These are phyloP conservation scores for Lotmaria passim DNA, from an alignment of 208 protist species.

Conservation along the genomic window DNA sequence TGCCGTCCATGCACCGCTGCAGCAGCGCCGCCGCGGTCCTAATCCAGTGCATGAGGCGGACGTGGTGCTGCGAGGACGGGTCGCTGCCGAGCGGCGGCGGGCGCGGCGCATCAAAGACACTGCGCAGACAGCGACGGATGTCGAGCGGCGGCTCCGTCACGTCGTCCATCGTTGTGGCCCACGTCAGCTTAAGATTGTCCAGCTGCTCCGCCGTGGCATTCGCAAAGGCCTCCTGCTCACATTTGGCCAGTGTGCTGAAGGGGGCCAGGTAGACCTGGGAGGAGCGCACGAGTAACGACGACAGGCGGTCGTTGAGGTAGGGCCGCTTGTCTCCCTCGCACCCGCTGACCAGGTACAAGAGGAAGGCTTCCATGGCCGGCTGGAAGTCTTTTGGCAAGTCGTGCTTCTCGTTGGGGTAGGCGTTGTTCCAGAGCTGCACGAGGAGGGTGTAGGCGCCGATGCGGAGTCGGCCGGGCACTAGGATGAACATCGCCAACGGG, in stretches of 20 bases:
- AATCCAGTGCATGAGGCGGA: conserved; percentile 22
- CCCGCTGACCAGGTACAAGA: conserved; percentile 33
- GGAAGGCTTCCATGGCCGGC: conserved; percentile 18
- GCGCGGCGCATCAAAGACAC: conserved; percentile 20
- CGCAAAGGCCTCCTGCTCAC: conserved; percentile 21
- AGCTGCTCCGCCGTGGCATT: conserved; percentile 22
- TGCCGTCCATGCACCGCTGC: conserved; percentile 13
- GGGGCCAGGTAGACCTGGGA: conserved; percentile 23
- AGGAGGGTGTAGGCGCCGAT: conserved; percentile 44
- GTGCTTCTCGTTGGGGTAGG: conserved; percentile 6
- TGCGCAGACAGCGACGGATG: conserved; percentile 16
- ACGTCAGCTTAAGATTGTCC: conserved; percentile 23
- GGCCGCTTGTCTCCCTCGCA: conserved; percentile 14
- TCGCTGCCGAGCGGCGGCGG: conserved; percentile 37
- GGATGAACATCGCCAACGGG: conserved; percentile 38
- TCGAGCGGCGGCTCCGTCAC: conserved; percentile 8
- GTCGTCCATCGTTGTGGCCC: conserved; percentile 17
- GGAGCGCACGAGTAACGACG: conserved; percentile 16
- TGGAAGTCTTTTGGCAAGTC: conserved; percentile 30
- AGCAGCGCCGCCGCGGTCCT: not conserved
- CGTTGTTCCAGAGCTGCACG: conserved; percentile 31
- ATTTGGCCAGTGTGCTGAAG: conserved; percentile 21
- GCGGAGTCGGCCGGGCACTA: conserved; percentile 47
- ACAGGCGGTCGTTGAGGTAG: conserved; percentile 7
- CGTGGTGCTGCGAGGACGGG: conserved; percentile 26